phyloP scores from a whole-genome alignment of 2,329 filamentous ascomycete species.

The Chaetomium sp. region DNA sequence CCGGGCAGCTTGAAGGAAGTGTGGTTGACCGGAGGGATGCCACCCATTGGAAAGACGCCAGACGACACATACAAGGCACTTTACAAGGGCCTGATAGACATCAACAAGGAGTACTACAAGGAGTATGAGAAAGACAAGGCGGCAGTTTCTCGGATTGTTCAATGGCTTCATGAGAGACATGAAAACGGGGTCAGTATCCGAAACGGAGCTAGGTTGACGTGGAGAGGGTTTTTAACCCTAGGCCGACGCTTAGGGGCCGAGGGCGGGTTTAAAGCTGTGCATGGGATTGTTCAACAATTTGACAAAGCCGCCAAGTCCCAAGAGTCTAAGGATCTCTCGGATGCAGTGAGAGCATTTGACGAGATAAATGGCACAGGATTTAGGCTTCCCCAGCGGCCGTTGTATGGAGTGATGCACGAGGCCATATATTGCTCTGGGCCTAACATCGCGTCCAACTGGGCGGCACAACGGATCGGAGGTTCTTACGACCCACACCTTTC shows the following conservation, averaged over 20 bases:
- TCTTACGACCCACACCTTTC: slow-evolving; percentile 21
- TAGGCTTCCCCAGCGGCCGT: slow-evolving; percentile 54
- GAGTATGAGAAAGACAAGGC: slow-evolving; percentile 61
- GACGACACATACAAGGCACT: slow-evolving; percentile 56
- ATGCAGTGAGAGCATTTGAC: neutral
- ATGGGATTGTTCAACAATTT: slow-evolving; percentile 7
- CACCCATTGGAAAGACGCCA: slow-evolving; percentile 53
- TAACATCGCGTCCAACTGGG: slow-evolving; percentile 51
- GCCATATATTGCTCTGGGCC: slow-evolving; percentile 55
- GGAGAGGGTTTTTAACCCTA: slow-evolving; percentile 52
- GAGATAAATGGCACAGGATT: slow-evolving; percentile 24
- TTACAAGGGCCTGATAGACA: slow-evolving; percentile 49
- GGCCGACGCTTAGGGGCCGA: slow-evolving; percentile 53
- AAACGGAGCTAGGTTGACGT: slow-evolving; percentile 42
- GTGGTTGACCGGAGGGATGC: slow-evolving; percentile 61
- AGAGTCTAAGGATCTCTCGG: neutral
- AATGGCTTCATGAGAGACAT: neutral
- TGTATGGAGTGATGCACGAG: slow-evolving; percentile 65
- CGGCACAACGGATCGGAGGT: slow-evolving; percentile 46
- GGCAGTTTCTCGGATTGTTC: slow-evolving; percentile 41
- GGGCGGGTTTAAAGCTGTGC: slow-evolving; percentile 3
- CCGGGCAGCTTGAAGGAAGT: slow-evolving; percentile 56
- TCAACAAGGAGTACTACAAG: slow-evolving; percentile 58
- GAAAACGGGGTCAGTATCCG: slow-evolving; percentile 34
- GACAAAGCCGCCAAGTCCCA: neutral